These are phyloP conservation scores for Pestalotiopsis sp. DNA, from an alignment of 2,329 filamentous ascomycete species.

Conservation along the genomic window DNA sequence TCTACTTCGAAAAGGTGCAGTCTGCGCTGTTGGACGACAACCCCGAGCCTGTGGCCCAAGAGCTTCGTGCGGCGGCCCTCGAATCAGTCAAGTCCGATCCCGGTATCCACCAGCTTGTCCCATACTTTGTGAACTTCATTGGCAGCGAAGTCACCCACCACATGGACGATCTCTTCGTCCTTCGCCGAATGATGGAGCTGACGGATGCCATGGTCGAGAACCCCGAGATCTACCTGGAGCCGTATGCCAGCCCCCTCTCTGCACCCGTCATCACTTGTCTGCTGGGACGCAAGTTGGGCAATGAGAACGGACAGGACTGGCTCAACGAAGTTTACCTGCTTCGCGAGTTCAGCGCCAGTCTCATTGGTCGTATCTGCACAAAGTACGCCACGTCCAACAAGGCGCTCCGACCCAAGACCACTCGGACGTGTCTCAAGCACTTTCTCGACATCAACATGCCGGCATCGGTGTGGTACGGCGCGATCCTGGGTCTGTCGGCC, in stretches of 20 bases:
- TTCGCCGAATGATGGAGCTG: slow-evolving; percentile 91
- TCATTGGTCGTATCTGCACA: slow-evolving; percentile 75
- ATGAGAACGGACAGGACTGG: slow-evolving; percentile 50
- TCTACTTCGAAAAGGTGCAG: slow-evolving; percentile 97
- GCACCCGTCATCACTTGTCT: slow-evolving; percentile 91
- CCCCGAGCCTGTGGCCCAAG: slow-evolving; percentile 72
- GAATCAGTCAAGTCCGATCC: slow-evolving; percentile 86
- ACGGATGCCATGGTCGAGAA: slow-evolving; percentile 83
- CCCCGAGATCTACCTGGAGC: slow-evolving; percentile 69
- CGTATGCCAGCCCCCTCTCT: slow-evolving; percentile 66
- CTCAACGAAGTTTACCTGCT: slow-evolving; percentile 72
- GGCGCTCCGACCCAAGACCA: slow-evolving; percentile 82
- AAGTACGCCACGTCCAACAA: slow-evolving; percentile 82
- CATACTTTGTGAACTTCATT: slow-evolving; percentile 96
- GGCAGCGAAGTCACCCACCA: slow-evolving; percentile 94
- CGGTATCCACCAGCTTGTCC: slow-evolving; percentile 90
- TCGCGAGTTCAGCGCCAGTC: slow-evolving; percentile 78
- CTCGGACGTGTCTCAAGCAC: slow-evolving; percentile 88
- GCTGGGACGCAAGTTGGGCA: slow-evolving; percentile 77
- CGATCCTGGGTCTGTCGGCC: slow-evolving; percentile 75
- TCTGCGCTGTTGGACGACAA: slow-evolving; percentile 84
- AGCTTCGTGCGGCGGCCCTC: slow-evolving; percentile 79
- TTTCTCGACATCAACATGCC: slow-evolving; percentile 86
- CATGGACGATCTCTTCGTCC: slow-evolving; percentile 83
- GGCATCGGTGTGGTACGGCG: slow-evolving; percentile 83